Percentiles rank a stretch among this genome's conserved stretches.
These are phyloP conservation scores for Kuraishia cidri DNA, from an alignment of 805 yeast species.

Conservation along the genomic window DNA sequence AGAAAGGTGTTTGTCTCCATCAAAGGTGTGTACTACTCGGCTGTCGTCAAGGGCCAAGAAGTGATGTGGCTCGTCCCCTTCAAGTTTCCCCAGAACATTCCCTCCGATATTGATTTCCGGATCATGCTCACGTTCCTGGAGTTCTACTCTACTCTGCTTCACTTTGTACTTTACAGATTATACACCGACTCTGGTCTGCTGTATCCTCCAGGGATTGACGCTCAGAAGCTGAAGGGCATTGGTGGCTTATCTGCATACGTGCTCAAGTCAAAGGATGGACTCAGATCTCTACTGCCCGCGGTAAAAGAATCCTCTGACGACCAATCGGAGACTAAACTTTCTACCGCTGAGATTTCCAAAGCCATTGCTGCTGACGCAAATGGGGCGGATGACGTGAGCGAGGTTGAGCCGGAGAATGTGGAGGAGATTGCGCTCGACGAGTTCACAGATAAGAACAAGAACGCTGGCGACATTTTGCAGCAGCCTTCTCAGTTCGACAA, in stretches of 20 bases:
- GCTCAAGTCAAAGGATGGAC: conserved; percentile 42
- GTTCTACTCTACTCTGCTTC: conserved; percentile 86
- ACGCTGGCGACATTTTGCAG: conserved; percentile 56
- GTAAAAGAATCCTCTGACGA: conserved; percentile 13
- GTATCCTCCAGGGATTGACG: conserved; percentile 85
- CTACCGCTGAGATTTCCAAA: conserved; percentile 30
- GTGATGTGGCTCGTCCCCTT: conserved; percentile 95
- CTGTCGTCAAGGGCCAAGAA: conserved; percentile 83
- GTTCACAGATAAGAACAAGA: conserved; percentile 56
- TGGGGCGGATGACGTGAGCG: conserved; percentile 24
- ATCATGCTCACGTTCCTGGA: conserved; percentile 96
- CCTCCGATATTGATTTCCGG: conserved; percentile 89
- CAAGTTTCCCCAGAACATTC: conserved; percentile 94
- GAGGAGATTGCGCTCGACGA: conserved; percentile 54
- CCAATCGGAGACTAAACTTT: conserved; percentile 24
- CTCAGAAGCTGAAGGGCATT: conserved; percentile 65
- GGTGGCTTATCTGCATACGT: conserved; percentile 87
- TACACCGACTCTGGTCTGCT: conserved; percentile 80
- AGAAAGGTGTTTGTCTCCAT: conserved; percentile 91
- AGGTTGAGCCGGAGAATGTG: conserved; percentile 27
- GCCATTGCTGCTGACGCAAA: conserved; percentile 50
- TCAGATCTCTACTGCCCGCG: conserved; percentile 28
- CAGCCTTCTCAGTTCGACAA: conserved; percentile 63
- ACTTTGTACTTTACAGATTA: conserved; percentile 77
- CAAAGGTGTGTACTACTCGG: conserved; percentile 95